A percentile compares a stretch with the other conserved stretches of the same genome.
Conservation (phyloP, 2,329 filamentous ascomycete genomes). For the Proliferodiscus dingleyae region DNA sequence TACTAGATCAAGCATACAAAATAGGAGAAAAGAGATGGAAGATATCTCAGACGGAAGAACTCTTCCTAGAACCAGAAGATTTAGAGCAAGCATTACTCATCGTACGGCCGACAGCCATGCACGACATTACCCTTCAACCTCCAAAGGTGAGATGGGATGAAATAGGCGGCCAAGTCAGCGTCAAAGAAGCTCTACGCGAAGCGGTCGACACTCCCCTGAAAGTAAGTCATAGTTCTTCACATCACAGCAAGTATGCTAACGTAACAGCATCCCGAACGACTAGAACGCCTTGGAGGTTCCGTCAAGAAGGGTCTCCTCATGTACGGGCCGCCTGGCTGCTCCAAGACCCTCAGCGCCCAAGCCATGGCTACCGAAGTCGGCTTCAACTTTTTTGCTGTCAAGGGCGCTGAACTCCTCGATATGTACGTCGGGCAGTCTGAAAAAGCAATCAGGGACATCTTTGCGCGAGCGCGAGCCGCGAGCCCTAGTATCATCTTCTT, state of each 20-base stretch:
- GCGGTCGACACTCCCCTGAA: slow-evolving; percentile 33
- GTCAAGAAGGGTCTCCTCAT: slow-evolving; percentile 79
- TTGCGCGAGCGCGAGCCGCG: slow-evolving; percentile 78
- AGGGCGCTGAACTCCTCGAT: slow-evolving; percentile 87
- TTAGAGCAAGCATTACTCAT: slow-evolving; percentile 60
- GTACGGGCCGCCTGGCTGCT: slow-evolving; percentile 90
- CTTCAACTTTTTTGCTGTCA: slow-evolving; percentile 91
- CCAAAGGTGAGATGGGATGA: slow-evolving; percentile 82
- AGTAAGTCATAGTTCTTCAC: slow-evolving; percentile 13
- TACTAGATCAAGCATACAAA: slow-evolving; percentile 52
- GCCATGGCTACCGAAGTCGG: slow-evolving; percentile 86
- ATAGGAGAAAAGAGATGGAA: slow-evolving; percentile 28
- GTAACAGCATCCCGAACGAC: slow-evolving; percentile 42
- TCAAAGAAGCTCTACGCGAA: slow-evolving; percentile 58
- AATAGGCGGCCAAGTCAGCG: slow-evolving; percentile 76
- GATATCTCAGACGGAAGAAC: background rate
- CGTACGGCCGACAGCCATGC: slow-evolving; percentile 79
- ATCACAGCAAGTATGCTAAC: slow-evolving; percentile 5
- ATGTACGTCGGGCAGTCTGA: slow-evolving; percentile 98
- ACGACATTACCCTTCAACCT: slow-evolving; percentile 82
- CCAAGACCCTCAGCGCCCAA: slow-evolving; percentile 88
- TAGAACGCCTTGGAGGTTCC: slow-evolving; percentile 46
- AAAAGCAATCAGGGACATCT: slow-evolving; percentile 76
- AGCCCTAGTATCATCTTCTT: slow-evolving; percentile 94
- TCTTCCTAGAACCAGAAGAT: slow-evolving; percentile 41